These are phyloP conservation scores for Yarrowia alimentaria DNA, from an alignment of 805 yeast genomes.

Conservation along the genomic window DNA sequence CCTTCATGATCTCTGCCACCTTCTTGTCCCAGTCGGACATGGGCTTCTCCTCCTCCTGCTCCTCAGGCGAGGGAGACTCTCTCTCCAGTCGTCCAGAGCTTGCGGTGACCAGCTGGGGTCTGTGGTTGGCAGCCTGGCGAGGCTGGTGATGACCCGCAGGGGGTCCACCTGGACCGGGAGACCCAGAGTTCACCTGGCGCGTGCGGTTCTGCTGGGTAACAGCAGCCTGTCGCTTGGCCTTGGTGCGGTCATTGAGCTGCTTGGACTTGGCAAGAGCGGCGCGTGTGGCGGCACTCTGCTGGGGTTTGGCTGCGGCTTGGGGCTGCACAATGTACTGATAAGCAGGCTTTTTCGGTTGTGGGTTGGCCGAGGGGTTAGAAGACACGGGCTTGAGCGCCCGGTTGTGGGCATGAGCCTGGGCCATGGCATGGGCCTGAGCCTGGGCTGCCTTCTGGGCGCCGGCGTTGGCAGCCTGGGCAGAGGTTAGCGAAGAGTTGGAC, in stretches of 20 bases:
- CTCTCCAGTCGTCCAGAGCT: neutral
- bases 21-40: constrained; percentile 39
- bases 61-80: constrained; percentile 8
- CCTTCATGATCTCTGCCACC: constrained; percentile 40
- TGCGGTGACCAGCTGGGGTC: constrained; percentile 2
- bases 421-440: constrained; percentile 25
- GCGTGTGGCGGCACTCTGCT: constrained; percentile 24
- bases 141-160: constrained; percentile 8
- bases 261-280: constrained; percentile 25
- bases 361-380: constrained; percentile 9
- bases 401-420: constrained; percentile 14
- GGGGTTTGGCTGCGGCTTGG: constrained; percentile 11
- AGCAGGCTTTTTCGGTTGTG: constrained; percentile 19
- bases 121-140: constrained; percentile 5
- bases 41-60: constrained; percentile 27
- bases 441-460: constrained; percentile 20
- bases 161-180: constrained; percentile 4
- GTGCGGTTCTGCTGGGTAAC: constrained; percentile 14
- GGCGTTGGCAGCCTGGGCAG: constrained; percentile 13
- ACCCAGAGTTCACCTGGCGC: constrained; percentile 15
- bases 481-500: constrained; percentile 22
- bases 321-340: constrained; percentile 24
- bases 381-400: constrained; percentile 22
- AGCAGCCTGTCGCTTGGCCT: constrained; percentile 27
- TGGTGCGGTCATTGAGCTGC: constrained; percentile 20